phyloP scores from a whole-genome alignment of 768 basidiomycete species.

The Piloderma croceum region DNA sequence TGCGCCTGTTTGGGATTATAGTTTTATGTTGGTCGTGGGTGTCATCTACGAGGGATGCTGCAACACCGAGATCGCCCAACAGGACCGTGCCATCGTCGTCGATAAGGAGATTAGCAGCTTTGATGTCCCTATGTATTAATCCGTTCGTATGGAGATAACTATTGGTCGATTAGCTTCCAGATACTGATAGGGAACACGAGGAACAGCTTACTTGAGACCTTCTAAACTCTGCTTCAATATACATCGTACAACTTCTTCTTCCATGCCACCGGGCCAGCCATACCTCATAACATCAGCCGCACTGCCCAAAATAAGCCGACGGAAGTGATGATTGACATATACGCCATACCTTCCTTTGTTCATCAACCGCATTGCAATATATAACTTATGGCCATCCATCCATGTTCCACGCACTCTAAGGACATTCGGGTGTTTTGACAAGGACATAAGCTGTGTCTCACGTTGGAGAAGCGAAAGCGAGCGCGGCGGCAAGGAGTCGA shows the following conservation, averaged over 20 bases:
- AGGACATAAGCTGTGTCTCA: constrained; percentile 45
- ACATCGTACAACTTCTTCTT: constrained; percentile 83
- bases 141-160: constrained; percentile 88
- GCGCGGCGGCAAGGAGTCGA: constrained; percentile 68
- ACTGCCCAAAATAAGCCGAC: too few relatives aligned
- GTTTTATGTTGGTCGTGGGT: constrained; percentile 26
- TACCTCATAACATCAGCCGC: constrained; percentile 82
- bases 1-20: background rate
- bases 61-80: constrained; percentile 89
- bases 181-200: too few relatives aligned
- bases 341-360: too few relatives aligned
- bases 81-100: constrained; percentile 89
- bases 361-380: constrained; percentile 87
- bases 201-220: constrained; percentile 65
- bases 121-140: constrained; percentile 90
- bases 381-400: constrained; percentile 77
- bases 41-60: constrained; percentile 75
- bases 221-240: constrained; percentile 81
- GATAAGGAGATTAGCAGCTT: constrained; percentile 89
- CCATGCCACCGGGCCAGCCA: constrained; percentile 83
- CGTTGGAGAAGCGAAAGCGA: constrained; percentile 71
- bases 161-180: constrained; percentile 1
- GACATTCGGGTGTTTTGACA: background rate
- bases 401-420: constrained; percentile 77
- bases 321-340: too few relatives aligned